These are phyloP conservation scores for Naganishia antarctica DNA, from an alignment of 768 basidiomycete species.

Conservation along the genomic window DNA sequence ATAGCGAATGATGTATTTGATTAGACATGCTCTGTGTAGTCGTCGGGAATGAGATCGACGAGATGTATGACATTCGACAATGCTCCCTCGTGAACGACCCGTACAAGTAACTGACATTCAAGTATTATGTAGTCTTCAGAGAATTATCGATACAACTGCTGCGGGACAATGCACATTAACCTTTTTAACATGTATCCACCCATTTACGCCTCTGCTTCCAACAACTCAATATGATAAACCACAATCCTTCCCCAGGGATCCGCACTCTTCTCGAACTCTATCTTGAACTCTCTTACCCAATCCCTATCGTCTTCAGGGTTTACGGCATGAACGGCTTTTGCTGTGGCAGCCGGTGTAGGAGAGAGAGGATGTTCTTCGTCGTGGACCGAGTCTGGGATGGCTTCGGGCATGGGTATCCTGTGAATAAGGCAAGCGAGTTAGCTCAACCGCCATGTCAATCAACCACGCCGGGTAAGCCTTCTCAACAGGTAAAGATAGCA, in stretches of 20 bases:
- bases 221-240: constrained; percentile 42
- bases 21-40: not conserved
- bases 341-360: not conserved
- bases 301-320: constrained; percentile 19
- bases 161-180: no score
- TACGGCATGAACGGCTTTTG: not conserved
- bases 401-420: constrained; percentile 24
- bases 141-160: no score
- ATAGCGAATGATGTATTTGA: constrained; percentile 45
- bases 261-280: constrained; percentile 46
- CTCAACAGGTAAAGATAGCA: not conserved
- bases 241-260: constrained; percentile 45
- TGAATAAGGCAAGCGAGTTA: not conserved
- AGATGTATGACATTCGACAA: no score
- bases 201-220: constrained; percentile 26
- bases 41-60: no score
- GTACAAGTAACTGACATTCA: no score
- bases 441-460: not conserved
- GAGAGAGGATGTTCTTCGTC: constrained; percentile 16
- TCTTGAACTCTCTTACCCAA: constrained; percentile 40
- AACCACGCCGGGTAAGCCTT: not conserved
- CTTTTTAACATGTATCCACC: no score
- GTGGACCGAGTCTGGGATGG: constrained; percentile 21
- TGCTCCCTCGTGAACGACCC: no score
- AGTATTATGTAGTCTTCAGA: no score